These are phyloP conservation scores for Obelidium mucronatum DNA, from an alignment of 192 early-diverging fungal genomes.

Conservation along the genomic window DNA sequence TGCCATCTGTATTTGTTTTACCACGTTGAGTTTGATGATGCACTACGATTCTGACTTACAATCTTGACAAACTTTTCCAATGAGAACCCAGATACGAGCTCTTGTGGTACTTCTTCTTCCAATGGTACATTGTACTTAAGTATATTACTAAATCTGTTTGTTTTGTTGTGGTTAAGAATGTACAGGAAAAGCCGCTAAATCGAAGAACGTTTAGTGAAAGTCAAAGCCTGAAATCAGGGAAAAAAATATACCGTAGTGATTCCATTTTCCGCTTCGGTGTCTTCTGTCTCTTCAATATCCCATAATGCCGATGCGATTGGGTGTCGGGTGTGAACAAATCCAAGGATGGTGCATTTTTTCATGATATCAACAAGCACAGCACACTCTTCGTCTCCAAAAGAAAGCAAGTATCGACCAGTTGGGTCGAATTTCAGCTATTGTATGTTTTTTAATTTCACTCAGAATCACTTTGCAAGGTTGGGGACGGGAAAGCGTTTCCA, in stretches of 20 bases:
- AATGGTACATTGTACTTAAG: neutral
- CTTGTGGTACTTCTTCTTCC: neutral
- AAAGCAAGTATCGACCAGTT: constrained; percentile 46
- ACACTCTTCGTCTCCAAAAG: constrained; percentile 23
- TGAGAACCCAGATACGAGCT: neutral
- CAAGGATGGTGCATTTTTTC: constrained; percentile 37
- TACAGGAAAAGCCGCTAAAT: neutral
- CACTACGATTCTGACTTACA: too few relatives aligned
- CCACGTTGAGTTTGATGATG: too few relatives aligned
- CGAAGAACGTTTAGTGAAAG: neutral
- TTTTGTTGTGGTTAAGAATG: neutral
- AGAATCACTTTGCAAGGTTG: too few relatives aligned
- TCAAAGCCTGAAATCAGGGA: neutral
- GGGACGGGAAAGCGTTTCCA: neutral
- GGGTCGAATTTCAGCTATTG: constrained; percentile 52
- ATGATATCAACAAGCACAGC: constrained; percentile 42
- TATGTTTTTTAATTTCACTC: constrained; percentile 7
- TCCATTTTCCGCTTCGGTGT: neutral
- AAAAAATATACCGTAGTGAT: neutral
- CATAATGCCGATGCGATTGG: constrained; percentile 36
- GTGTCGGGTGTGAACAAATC: constrained; percentile 30
- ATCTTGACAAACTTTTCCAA: neutral
- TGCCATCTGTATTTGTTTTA: constrained; percentile 35
- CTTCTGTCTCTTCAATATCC: constrained; percentile 47
- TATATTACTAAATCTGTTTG: neutral